Evolutionary conservation across 208 protist genomes (phyloP), one percentile per base, ranked within the genome.

Genomic region (Strigomonas culicis): DNA sequence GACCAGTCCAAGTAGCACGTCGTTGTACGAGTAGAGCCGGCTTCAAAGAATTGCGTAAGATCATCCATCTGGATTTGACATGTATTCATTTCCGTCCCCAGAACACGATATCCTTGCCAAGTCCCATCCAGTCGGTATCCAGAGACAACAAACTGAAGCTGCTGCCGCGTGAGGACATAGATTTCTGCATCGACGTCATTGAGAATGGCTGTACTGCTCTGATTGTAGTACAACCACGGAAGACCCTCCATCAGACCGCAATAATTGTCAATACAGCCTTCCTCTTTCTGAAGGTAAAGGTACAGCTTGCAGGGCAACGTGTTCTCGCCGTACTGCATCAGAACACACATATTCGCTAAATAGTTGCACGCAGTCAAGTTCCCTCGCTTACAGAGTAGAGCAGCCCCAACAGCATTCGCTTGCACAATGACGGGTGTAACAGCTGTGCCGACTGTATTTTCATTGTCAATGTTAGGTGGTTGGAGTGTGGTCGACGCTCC

Each of bases 331-430:
- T 92, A 93, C 21, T 70, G 28, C 80, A 83, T 81, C 17, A 89
- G 46, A 1, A 90, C 84, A 61, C 90, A 95, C 46, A 95, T 44
- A 41, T 95, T 95, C 0, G 73, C 71, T 24, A 95, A 72, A 46
- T 80, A 57, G 50, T 90, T 73, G 63, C 90, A 95, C 22, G 76
- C 77, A 0, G 72, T 81, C 39, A 28, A 43, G 51, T 82, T 83
- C 17, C 82, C 80, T 24, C 46, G 59, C 1, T 21, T 27, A 66
- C 90, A 95, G 44, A 72, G 53, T 25, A 77, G 63, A 8, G 82
- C 80, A 11, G 76, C 61, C n/a, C 64, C 77, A 13, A 88, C 57
- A 24, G 76, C 51, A 60, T 81, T 76, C 3, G 60, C 56, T 25
- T 74, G 44, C 17, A 55, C 65, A 8, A 72, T 28, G 31, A 27